Evolutionary conservation across 257 asterid genomes (phyloP).

Genomic region (Fraxinus quadrangulata): DNA sequence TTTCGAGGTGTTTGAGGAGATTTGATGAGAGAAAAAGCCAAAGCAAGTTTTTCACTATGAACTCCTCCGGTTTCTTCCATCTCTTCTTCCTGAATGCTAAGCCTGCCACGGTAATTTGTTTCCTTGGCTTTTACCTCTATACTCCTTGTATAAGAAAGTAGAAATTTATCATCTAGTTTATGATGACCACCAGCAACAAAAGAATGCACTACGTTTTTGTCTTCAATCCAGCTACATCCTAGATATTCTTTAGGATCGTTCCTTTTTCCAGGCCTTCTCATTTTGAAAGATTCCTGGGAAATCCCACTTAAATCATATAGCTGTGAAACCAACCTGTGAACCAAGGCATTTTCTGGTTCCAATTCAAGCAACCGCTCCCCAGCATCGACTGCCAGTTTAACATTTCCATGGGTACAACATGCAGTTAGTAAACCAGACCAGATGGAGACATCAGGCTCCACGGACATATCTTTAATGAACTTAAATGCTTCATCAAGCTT

Average conservation of each 20-base stretch:
- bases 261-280: constrained; percentile 38
- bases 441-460: constrained; percentile 51
- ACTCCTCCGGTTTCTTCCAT: constrained; percentile 43
- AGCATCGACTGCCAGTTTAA: constrained; percentile 62
- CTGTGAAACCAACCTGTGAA: constrained; percentile 43
- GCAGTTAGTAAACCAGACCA: constrained; percentile 75
- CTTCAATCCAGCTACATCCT: constrained; percentile 65
- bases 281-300: constrained; percentile 38
- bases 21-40: constrained; percentile 57
- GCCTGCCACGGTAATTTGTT: constrained; percentile 30
- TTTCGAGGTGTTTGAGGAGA: constrained; percentile 32
- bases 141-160: constrained; percentile 50
- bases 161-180: constrained; percentile 30
- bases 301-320: constrained; percentile 49
- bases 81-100: constrained; percentile 62
- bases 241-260: constrained; percentile 36
- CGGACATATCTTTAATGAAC: constrained; percentile 45
- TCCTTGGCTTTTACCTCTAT: constrained; percentile 36
- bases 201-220: constrained; percentile 43
- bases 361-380: constrained; percentile 64
- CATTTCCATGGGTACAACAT: constrained; percentile 58
- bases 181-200: constrained; percentile 47
- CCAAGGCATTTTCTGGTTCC: constrained; percentile 56
- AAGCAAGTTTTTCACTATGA: constrained; percentile 75
- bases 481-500: constrained; percentile 64